phyloP scores from a whole-genome alignment of 306 rosid genomes.

The Dalbergia cochinchinensis region DNA sequence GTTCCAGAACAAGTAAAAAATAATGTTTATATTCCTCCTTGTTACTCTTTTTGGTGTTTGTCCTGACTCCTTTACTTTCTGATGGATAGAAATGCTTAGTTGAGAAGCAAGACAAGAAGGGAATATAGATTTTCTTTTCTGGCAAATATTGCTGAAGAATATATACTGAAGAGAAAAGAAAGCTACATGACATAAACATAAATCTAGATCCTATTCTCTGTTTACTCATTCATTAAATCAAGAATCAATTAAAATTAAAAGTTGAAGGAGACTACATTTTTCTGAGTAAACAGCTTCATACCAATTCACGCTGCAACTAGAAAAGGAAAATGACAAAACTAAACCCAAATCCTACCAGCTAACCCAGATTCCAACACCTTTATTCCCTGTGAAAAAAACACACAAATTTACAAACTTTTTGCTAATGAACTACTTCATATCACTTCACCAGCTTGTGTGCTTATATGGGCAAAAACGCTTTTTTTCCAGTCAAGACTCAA shows the following conservation, averaged over 20 bases:
- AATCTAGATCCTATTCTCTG: constrained; percentile 35
- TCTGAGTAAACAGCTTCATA: constrained; percentile 10
- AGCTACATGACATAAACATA: constrained; percentile 32
- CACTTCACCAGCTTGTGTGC: constrained; percentile 43
- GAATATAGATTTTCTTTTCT: constrained; percentile 40
- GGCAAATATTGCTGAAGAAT: constrained; percentile 36
- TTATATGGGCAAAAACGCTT: constrained; percentile 12
- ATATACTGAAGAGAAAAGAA: constrained; percentile 27
- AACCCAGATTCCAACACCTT: constrained; percentile 59
- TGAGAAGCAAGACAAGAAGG: constrained; percentile 35
- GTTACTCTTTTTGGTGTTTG: constrained; percentile 40
- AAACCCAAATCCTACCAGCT: constrained; percentile 41
- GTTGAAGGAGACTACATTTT: constrained; percentile 35
- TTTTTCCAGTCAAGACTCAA: constrained; percentile 35
- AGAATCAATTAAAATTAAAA: constrained; percentile 30
- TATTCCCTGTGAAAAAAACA: constrained; percentile 18
- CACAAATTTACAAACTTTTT: constrained; percentile 39
- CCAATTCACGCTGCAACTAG: constrained; percentile 22
- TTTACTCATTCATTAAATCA: constrained; percentile 38
- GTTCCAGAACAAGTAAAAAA: constrained; percentile 31
- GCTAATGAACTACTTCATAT: constrained; percentile 34
- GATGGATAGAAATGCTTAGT: constrained; percentile 40
- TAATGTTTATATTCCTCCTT: constrained; percentile 35
- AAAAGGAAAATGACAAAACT: constrained; percentile 37
- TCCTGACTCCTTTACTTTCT: constrained; percentile 24